Evolutionary conservation across 2,329 filamentous ascomycete genomes (phyloP), one percentile per base, ranked within the genome.

Genomic region (Alternaria consortialis): DNA sequence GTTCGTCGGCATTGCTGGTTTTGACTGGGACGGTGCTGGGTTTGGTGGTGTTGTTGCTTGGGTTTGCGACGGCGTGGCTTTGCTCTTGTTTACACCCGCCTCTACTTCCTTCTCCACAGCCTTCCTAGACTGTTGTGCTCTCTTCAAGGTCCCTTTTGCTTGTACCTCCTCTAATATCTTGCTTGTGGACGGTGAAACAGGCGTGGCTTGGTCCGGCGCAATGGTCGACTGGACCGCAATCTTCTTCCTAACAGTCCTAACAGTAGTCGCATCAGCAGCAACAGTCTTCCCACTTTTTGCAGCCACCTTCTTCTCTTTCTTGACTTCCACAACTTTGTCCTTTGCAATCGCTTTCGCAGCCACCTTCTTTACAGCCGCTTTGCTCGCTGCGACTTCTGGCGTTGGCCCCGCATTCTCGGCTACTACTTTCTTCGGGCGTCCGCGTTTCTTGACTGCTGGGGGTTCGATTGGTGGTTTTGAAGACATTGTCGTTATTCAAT

Each of bases 341-440:
- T 58, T 68, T 2, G 44, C 54, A 4, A 50, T 36, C n/a, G 64
- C 54, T 56, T 74, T 77, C 40, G 73, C 70, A 51, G 63, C 63
- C 13, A 67, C 67, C 50, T 69, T 70, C 64, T 67, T 69, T 36
- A 56, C 64, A 15, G 59, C 56, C 27, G 53, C 59, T 58, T 66
- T 70, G 60, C 66, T 67, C 12, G 62, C 62, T 31, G 59, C 65
- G n/a, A 50, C 60, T 9, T 46, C 57, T 27, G 56, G 51, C 36
- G 42, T 51, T 36, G 57, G 31, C 53, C 42, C 56, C 27, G 56
- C 64, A 36, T 68, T 65, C 48, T 69, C 72, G 15, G 56, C 64
- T 36, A 68, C 71, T 29, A 70, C 69, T 56, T 77, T 78, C 66
- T 70, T 77, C 40, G 74, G 73, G 29, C 73, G 67, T 36, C 74